Base-by-base conservation (phyloP, 2,329 filamentous ascomycete species). In the Metarhizium brunneum region DNA sequence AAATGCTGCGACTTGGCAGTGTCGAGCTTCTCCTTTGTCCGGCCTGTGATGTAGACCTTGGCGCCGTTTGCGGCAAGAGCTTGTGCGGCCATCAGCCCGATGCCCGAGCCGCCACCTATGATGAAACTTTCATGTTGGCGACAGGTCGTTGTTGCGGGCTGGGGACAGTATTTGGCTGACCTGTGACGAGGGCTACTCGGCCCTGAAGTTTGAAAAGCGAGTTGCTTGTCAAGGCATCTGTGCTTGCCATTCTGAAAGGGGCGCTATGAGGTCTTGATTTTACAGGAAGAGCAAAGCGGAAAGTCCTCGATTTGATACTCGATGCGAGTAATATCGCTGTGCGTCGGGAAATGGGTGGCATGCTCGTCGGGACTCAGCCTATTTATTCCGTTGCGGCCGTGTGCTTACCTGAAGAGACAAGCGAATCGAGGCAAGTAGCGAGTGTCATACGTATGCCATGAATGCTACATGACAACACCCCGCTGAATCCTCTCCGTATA, bases 11-110 rank as follows among this genome's bases (percentile, higher is more conserved):
- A 68, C 49, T 81, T 81, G 2, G 82, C 79, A 36, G 72, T 79
- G 18, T 84, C 81, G 50, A 86, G 74, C 64, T 86, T 85, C 63
- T 83, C 84, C 30, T 75, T 72, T 47, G 81, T 83, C 16, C 81
- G 82, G 36, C 86, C 85, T 29, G 82, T 83, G 59, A 90, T 85
- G 73, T 88, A 89, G 6, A 89, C 86, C 59, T 80, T 86, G 56
- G 80, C 81, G 58, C 85, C 84, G 67, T 87, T 88, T 56, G 75
- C 71, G 0, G 87, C 81, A 54, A 87, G 83, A 6, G 84, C 80
- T 61, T 87, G 81, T 2, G 82, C 80, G 47, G 84, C 83, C 84
- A 88, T 88, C 54, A 85, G 77, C 4, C 85, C 85, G 53, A 88
- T 85, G 30, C 84, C 84, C 56, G 84, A 80, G 36, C 80, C 80